Evolutionary conservation across 1,139 yeast genomes (phyloP).

Genomic region (Candida sojae): DNA sequence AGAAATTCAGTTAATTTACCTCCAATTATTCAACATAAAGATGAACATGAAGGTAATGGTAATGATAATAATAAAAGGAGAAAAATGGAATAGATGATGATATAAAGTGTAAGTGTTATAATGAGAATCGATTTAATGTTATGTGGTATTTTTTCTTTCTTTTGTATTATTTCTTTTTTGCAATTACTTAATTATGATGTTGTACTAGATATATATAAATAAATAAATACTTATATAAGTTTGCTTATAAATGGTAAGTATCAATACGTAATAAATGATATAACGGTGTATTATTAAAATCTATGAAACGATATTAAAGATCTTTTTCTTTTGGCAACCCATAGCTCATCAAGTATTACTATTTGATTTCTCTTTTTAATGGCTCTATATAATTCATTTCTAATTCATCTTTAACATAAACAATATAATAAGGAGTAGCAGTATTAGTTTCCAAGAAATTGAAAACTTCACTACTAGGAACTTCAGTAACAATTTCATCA

Average conservation of each 20-base stretch:
- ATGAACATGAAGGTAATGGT: neutral
- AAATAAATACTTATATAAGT: neutral
- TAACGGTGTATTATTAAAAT: too few relatives aligned
- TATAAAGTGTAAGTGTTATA: neutral
- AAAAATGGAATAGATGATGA: slow-evolving; percentile 6
- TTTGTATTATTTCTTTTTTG: neutral
- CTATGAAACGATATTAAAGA: too few relatives aligned
- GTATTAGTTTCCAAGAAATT: slow-evolving; percentile 73
- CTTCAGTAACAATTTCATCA: slow-evolving; percentile 87
- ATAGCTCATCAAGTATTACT: neutral
- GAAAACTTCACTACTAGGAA: slow-evolving; percentile 70
- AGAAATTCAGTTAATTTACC: slow-evolving; percentile 14
- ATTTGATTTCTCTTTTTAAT: slow-evolving; percentile 46
- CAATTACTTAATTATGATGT: neutral
- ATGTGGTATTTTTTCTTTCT: neutral
- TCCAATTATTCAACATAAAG: slow-evolving; percentile 5
- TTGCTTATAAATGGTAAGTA: too few relatives aligned
- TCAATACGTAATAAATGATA: too few relatives aligned
- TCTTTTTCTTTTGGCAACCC: too few relatives aligned
- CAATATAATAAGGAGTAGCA: slow-evolving; percentile 92
- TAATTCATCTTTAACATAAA: slow-evolving; percentile 70
- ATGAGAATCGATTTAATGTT: neutral
- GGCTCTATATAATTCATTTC: slow-evolving; percentile 67
- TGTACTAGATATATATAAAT: neutral
- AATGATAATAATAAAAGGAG: slow-evolving; percentile 9